Conservation (phyloP, 768 basidiomycete species). For the Amanita rimosa region DNA sequence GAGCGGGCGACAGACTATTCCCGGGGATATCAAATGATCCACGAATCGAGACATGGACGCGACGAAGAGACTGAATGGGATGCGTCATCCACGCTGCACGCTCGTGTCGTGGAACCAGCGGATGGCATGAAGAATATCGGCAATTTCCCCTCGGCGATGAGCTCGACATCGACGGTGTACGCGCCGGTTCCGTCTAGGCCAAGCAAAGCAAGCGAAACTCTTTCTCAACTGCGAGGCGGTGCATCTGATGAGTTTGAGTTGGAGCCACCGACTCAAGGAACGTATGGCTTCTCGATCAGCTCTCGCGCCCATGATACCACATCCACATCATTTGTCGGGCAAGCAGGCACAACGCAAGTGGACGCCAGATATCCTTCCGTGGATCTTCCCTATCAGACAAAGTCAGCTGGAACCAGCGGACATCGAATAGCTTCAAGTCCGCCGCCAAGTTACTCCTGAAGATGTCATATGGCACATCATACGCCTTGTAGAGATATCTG, state of each 20-base stretch:
- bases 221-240: neutral
- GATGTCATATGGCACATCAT: neutral
- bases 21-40: constrained; percentile 2
- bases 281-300: neutral
- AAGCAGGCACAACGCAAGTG: neutral
- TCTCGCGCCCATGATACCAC: neutral
- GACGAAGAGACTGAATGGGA: constrained; percentile 7
- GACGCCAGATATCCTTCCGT: neutral
- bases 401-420: neutral
- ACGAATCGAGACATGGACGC: neutral
- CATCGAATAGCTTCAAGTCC: neutral
- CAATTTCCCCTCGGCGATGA: neutral
- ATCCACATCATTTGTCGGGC: neutral
- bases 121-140: neutral
- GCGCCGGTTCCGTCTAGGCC: neutral
- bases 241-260: neutral
- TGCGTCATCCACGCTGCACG: neutral
- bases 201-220: neutral
- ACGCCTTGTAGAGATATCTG: neutral
- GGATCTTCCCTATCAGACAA: neutral
- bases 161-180: constrained; percentile 1
- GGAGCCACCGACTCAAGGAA: neutral
- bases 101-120: neutral
- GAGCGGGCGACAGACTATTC: constrained; percentile 1
- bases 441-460: neutral